Conservation (phyloP, 2,329 filamentous ascomycete genomes). For the Sclerotiophoma versabilis region DNA sequence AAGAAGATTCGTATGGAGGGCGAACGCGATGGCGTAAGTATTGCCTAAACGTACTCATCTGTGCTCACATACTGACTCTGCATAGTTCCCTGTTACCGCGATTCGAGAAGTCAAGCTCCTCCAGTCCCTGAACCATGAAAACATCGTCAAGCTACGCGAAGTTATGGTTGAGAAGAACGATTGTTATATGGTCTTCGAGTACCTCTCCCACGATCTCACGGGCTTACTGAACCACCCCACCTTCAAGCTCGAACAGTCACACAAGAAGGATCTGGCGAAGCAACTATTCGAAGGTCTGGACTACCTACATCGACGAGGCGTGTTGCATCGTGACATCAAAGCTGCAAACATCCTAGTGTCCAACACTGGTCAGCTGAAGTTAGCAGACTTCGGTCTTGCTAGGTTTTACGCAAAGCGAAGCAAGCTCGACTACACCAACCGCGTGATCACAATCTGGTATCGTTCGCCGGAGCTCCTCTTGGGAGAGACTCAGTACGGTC, state of each 20-base stretch:
- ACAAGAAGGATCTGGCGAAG: slow-evolving; percentile 91
- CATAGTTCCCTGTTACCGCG: slow-evolving; percentile 81
- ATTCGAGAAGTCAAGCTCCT: slow-evolving; percentile 90
- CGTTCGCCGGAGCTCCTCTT: slow-evolving; percentile 92
- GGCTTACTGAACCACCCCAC: slow-evolving; percentile 93
- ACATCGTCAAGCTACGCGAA: slow-evolving; percentile 83
- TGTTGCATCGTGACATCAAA: slow-evolving; percentile 97
- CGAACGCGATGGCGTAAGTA: slow-evolving; percentile 75
- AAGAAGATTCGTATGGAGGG: slow-evolving; percentile 95
- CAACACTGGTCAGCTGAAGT: slow-evolving; percentile 84
- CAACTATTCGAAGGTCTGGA: slow-evolving; percentile 94
- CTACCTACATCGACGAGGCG: slow-evolving; percentile 91
- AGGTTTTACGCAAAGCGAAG: slow-evolving; percentile 94
- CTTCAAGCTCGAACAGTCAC: slow-evolving; percentile 81
- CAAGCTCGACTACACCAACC: slow-evolving; percentile 95
- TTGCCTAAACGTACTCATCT: neutral
- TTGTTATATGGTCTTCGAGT: slow-evolving; percentile 99
- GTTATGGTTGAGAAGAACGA: slow-evolving; percentile 99
- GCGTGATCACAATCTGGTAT: slow-evolving; percentile 99
- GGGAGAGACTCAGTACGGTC: slow-evolving; percentile 93
- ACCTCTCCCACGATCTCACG: slow-evolving; percentile 93
- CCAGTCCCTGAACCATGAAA: slow-evolving; percentile 82
- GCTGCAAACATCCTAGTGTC: slow-evolving; percentile 96
- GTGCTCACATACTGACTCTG: slow-evolving; percentile 31
- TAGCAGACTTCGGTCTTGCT: slow-evolving; percentile 94